A percentile compares a stretch with the other conserved stretches of the same genome.
Conservation (phyloP, 352 stramenopile genomes). For the Globisporangium spinosum region DNA sequence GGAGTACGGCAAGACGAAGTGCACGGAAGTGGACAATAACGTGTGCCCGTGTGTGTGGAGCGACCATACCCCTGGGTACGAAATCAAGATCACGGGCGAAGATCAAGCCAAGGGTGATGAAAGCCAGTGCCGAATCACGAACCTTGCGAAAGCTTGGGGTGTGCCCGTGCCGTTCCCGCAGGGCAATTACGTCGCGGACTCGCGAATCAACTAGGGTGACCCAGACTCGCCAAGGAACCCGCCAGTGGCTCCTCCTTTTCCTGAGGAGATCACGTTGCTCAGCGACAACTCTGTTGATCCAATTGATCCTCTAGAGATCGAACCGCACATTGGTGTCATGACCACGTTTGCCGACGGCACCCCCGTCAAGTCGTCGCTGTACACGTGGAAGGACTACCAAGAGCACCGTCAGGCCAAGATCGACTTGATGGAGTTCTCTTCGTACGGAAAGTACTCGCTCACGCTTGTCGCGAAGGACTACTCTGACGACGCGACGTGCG, state of each 20-base stretch:
- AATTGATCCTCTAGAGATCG: background rate
- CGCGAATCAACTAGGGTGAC: constrained; percentile 21
- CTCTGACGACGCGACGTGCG: constrained; percentile 31
- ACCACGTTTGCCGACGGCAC: constrained; percentile 14
- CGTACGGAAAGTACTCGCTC: constrained; percentile 56
- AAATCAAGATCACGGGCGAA: constrained; percentile 2
- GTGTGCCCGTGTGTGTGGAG: constrained; percentile 50
- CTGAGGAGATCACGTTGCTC: background rate
- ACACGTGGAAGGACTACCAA: constrained; percentile 60
- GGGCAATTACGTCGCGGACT: constrained; percentile 50
- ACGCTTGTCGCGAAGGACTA: constrained; percentile 54
- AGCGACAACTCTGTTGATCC: no score
- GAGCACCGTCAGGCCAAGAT: constrained; percentile 29
- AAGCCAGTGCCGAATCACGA: constrained; percentile 28
- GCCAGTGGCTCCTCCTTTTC: background rate
- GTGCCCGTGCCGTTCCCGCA: constrained; percentile 47
- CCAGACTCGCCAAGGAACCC: background rate
- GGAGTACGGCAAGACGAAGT: constrained; percentile 22
- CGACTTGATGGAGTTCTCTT: constrained; percentile 35
- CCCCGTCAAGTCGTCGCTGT: constrained; percentile 15
- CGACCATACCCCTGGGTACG: constrained; percentile 19
- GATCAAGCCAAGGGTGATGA: constrained; percentile 14
- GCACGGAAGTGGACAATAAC: constrained; percentile 26
- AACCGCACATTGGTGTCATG: constrained; percentile 12
- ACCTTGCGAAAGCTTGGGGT: constrained; percentile 27